Base-by-base conservation (phyloP, 1,139 yeast genomes). In the Saccharomyces hybrid region DNA sequence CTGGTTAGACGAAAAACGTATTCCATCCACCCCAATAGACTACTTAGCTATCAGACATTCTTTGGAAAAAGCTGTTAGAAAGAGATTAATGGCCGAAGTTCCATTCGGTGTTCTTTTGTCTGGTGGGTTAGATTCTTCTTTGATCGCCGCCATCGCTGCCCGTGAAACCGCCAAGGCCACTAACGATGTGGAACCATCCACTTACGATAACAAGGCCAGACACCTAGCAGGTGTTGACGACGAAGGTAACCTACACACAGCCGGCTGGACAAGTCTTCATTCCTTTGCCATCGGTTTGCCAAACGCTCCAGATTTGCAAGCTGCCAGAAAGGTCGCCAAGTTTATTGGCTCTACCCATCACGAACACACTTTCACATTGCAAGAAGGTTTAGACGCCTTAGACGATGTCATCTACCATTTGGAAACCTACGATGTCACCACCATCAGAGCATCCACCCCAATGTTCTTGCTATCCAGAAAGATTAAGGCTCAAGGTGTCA, bases 31-130 rank as follows among this genome's bases (percentile, higher is more conserved):
- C 57, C 87, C 83, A 52, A 88, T 86, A 50, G 96, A 93, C 71
- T 82, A 77, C 70, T 81, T 73, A 65, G 67, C 76, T 57, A 81
- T 93, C 59, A 85, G 97, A 73, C 86, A 84, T 67, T 73, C 88
- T 51, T 81, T 93, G 69, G 99, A 93, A 74, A 78, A 86, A 76
- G 93, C 98, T 51, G 99, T 93, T 54, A 87, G 98, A 79, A 93
- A 93, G 86, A 86, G 99, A 80, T 82, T 93, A 69, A 93, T 93
- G 99, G 95, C 98, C 54, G 99, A 93, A 77, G 99, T 93, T 58
- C 98, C 99, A 52, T 88, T 88, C 73, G 99, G 99, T 76, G 99
- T 93, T 49, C 78, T 93, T 65, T 79, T 93, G 63, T 89, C 97
- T 41, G 99, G 99, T 70, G 99, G 99, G 61, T 81, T 93, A 66